Base-by-base conservation (phyloP, 805 yeast species). In the Ogataea ganodermae region DNA sequence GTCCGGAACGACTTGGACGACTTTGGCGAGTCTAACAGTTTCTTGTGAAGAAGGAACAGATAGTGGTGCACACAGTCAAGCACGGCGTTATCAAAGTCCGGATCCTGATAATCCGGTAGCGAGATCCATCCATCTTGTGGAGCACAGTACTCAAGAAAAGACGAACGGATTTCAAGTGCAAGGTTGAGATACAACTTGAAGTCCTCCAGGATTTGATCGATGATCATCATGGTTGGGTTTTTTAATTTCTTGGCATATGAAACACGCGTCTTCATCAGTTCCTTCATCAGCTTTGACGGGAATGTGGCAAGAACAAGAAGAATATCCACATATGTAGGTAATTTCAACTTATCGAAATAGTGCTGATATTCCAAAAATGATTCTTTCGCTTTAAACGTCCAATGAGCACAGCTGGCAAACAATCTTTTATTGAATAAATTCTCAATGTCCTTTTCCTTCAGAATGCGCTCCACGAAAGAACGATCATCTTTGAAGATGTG, bases 151-250 rank as follows among this genome's bases (percentile, higher is more conserved):
- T 79, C 83, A 22, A 75, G 67, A 39, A 85, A 77, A 0, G 89
- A 81, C 48, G 79, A 80, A 61, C 89, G 84, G 42, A 90, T 79
- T 53, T 81, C 86, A 14, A 89, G 74, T 0, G 96, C 91, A 27
- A 90, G 71, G 40, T 79, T 76, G 47, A 92, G 79, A 62, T 89
- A 89, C 2, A 83, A 76, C 55, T 83, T 83, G 62, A 92, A 86
- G 63, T 89, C 96, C 38, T 81, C 90, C 51, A 92, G 79, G 78
- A 89, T 85, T 67, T 92, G 97, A 66, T 94, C 99, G 56, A 94
- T 88, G 84, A 89, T 88, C 90, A 89, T 86, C 82, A 91, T 80
- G 0, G 97, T 90, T 1, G 97, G 96, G 58, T 85, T 86, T 44
- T 78, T 80, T 40, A 92, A 68, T 59, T 85, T 86, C 63, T 79